Percentiles rank a stretch among this genome's conserved stretches.
These are phyloP conservation scores for Tympanopsis confertula DNA, from an alignment of 2,329 filamentous ascomycete species.

Conservation along the genomic window DNA sequence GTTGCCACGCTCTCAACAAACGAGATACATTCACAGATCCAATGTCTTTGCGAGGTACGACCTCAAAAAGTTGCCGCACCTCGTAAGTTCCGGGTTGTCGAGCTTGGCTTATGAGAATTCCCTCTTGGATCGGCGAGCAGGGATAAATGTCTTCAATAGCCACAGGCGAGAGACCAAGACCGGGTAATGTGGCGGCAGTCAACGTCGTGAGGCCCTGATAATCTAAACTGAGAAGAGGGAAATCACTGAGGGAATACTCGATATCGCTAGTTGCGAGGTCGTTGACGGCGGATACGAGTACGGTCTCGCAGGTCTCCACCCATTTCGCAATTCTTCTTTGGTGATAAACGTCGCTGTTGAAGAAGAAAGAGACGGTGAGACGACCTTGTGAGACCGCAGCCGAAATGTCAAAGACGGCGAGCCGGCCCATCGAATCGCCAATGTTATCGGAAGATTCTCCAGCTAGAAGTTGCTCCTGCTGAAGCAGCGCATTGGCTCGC, in stretches of 20 bases:
- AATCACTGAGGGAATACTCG: no score
- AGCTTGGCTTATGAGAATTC: constrained; percentile 8
- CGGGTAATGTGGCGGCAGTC: no score
- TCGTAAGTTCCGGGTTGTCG: constrained; percentile 8
- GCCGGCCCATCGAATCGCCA: constrained; percentile 7
- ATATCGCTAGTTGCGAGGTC: no score
- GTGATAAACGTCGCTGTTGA: constrained; percentile 32
- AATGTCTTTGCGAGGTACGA: constrained; percentile 2
- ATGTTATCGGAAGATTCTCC: constrained; percentile 8
- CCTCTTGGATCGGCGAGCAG: constrained; percentile 10
- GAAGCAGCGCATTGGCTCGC: no score
- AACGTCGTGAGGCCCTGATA: no score
- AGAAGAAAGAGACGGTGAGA: constrained; percentile 35
- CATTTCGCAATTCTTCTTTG: constrained; percentile 28
- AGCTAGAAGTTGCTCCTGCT: no score
- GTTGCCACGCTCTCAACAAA: constrained; percentile 10
- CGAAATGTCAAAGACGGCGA: constrained; percentile 33
- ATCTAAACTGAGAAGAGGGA: no score
- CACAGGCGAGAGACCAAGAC: constrained; percentile 14
- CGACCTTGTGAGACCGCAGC: constrained; percentile 31
- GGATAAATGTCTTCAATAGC: constrained; percentile 10
- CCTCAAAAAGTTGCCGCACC: constrained; percentile 5
- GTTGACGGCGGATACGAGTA: no score
- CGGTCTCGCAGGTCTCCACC: no score
- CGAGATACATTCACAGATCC: constrained; percentile 4